Evolutionary conservation across 257 asterid genomes (phyloP).

Genomic region (Mitragyna speciosa): DNA sequence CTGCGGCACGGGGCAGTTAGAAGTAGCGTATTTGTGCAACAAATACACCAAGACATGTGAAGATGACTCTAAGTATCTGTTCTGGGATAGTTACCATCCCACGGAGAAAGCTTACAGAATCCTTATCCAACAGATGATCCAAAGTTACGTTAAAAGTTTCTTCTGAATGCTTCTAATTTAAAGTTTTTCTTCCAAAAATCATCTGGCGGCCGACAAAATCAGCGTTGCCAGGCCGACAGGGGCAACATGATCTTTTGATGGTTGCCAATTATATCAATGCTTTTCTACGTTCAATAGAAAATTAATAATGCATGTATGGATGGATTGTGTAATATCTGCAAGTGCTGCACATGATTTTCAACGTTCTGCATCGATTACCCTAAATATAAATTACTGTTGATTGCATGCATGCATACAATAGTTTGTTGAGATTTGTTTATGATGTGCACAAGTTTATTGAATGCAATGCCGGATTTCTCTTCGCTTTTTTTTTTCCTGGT

Average conservation of each 20-base stretch:
- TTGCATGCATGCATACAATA: neutral
- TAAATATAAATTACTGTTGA: neutral
- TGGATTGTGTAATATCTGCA: neutral
- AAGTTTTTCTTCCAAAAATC: neutral
- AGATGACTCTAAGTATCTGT: conserved; percentile 28
- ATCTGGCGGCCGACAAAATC: neutral
- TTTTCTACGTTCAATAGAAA: neutral
- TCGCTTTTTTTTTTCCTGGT: neutral
- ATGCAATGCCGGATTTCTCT: neutral
- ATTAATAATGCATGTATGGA: neutral
- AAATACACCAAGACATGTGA: conserved; percentile 27
- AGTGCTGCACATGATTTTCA: neutral
- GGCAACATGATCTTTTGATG: neutral
- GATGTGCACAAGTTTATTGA: neutral
- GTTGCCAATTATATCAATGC: neutral
- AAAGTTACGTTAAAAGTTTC: conserved; percentile 5
- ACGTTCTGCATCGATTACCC: neutral
- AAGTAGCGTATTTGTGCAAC: conserved; percentile 31
- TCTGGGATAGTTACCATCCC: conserved; percentile 52
- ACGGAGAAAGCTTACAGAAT: conserved; percentile 36
- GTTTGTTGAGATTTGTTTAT: neutral
- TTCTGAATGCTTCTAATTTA: neutral
- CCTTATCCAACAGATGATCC: conserved; percentile 16
- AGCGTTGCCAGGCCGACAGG: neutral
- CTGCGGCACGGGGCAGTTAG: conserved; percentile 41